Evolutionary conservation across 2,329 filamentous ascomycete genomes (phyloP), one percentile per base, ranked within the genome.

Genomic region (Trichoderma breve): DNA sequence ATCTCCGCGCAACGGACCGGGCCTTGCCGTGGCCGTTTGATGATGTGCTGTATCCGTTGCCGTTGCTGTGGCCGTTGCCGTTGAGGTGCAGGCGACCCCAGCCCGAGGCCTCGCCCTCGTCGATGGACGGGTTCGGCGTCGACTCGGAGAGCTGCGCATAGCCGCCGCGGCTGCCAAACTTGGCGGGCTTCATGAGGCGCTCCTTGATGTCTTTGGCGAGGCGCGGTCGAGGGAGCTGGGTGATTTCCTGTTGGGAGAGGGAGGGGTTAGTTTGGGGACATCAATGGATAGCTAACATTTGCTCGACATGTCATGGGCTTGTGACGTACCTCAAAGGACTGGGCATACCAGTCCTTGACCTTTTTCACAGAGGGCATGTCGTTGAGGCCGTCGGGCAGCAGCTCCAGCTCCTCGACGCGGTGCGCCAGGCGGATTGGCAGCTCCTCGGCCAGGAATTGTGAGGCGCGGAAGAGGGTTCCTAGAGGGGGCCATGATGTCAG

Each of bases 321-420:
- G 36, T n/a, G 68, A 60, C 88, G 77, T 88, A 97, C 95, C 90
- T 99, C 96, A 79, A 99, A 99, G 66, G 96, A 99, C 85, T 99
- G 96, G 75, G 95, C 96, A 82, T 99, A 99, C 96, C 96, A 99
- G 79, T 98, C 95, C 81, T 95, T 92, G 76, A 99, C 96, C 79
- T 92, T 94, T 81, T 92, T 91, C 76, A 99, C 97, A 12, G 96
- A 98, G 51, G 95, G 93, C 96, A 99, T 98, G 76, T 98, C 95
- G 81, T 94, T 97, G 74, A 99, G 89, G 71, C 96, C 96, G 87
- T 99, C 96, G 43, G 96, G 96, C 3, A 99, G 86, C 79, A 94
- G 93, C 74, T 92, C 91, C 72, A 99, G 89, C 84, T 99, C 96
- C 83, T 97, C 93, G 73, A 99, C 96, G 75, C 96, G 93, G 84